A percentile compares a stretch with the other conserved stretches of the same genome.
phyloP scores from a whole-genome alignment of 257 asterid genomes.

The Solanum piurae region DNA sequence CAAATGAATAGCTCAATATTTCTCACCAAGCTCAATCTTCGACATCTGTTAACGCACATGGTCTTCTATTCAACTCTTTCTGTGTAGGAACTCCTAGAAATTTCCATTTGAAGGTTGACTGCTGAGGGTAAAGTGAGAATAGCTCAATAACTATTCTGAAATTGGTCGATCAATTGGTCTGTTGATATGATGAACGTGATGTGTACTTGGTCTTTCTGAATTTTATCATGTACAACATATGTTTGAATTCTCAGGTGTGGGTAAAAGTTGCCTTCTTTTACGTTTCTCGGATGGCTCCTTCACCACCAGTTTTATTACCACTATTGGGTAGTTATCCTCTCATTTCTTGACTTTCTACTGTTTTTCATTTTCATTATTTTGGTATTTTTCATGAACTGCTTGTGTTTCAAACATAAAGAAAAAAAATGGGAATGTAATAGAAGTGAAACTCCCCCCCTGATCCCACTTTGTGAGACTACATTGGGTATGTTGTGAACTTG shows the following conservation, averaged over 20 bases:
- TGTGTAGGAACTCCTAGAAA: neutral
- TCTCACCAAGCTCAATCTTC: neutral
- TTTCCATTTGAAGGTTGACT: neutral
- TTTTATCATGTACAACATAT: neutral
- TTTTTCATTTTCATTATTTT: neutral
- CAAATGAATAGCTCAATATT: neutral
- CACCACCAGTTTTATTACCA: constrained; percentile 94
- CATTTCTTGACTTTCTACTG: neutral
- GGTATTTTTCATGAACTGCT: neutral
- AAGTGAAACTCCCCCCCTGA: neutral
- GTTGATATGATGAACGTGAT: neutral
- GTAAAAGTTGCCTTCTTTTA: constrained; percentile 95
- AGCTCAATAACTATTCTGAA: neutral
- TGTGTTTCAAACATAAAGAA: neutral
- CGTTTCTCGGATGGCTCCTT: constrained; percentile 97
- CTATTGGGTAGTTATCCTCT: constrained; percentile 37
- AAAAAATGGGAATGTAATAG: neutral
- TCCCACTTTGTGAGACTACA: neutral
- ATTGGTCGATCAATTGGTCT: neutral
- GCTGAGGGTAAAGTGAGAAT: neutral
- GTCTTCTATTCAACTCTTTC: neutral
- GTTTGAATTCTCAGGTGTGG: constrained; percentile 40
- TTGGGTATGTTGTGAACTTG: neutral
- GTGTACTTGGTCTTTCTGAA: neutral
- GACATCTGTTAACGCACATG: neutral